These are phyloP conservation scores for Chlorella vulgaris DNA, from an alignment of 139 green algal species.

Conservation along the genomic window DNA sequence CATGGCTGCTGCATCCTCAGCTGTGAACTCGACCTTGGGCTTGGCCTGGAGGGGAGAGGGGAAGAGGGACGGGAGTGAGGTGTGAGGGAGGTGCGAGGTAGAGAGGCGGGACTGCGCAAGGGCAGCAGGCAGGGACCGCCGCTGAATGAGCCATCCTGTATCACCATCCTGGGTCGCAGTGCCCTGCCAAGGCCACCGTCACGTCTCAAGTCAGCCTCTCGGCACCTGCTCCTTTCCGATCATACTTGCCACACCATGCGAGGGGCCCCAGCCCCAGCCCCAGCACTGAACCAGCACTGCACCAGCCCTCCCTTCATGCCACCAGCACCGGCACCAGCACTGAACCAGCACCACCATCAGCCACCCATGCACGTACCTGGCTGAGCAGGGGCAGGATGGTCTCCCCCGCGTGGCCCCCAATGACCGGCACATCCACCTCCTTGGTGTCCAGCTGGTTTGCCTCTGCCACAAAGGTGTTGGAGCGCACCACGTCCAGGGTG, in stretches of 20 bases:
- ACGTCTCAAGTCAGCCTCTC: too few species aligned
- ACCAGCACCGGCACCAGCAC: not conserved
- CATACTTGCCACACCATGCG: too few species aligned
- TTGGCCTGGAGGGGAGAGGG: constrained; percentile 62
- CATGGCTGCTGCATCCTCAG: constrained; percentile 83
- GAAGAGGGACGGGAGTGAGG: not conserved
- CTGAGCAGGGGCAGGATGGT: constrained; percentile 99
- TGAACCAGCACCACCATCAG: not conserved
- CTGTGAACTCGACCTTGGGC: constrained; percentile 81
- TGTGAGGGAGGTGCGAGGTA: not conserved
- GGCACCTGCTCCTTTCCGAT: too few species aligned
- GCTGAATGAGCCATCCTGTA: too few species aligned
- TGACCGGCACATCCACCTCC: constrained; percentile 92
- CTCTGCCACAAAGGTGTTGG: constrained; percentile 78
- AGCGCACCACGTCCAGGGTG: constrained; percentile 89
- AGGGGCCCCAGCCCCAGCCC: too few species aligned
- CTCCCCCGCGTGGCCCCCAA: constrained; percentile 95
- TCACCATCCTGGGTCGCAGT: too few species aligned
- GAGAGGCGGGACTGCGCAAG: not conserved
- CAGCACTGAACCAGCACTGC: too few species aligned
- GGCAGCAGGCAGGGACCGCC: not conserved
- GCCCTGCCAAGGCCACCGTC: too few species aligned
- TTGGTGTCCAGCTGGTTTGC: constrained; percentile 66
- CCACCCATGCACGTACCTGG: constrained; percentile 56
- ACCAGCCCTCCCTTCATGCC: too few species aligned